These are phyloP conservation scores for Lentinula guzmanii DNA, from an alignment of 768 basidiomycete species.

Conservation along the genomic window DNA sequence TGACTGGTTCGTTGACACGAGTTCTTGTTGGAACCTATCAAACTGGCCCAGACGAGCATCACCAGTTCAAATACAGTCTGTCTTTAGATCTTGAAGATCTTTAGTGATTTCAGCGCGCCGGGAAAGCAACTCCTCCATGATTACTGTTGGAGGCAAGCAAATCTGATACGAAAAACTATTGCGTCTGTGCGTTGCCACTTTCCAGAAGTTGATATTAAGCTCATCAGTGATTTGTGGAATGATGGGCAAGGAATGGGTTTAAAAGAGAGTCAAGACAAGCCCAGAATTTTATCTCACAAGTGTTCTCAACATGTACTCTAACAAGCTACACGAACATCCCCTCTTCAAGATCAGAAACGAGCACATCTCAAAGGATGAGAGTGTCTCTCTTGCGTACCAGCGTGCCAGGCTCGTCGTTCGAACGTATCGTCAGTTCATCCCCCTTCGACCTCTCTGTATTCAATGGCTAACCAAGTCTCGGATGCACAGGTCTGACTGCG, in stretches of 20 bases:
- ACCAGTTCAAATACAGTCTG: no score
- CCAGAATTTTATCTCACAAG: neutral
- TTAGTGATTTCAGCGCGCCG: neutral
- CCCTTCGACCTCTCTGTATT: neutral
- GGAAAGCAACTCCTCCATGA: neutral
- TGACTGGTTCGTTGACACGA: neutral
- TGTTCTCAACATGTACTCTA: slow-evolving; percentile 22
- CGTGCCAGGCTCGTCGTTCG: slow-evolving; percentile 43
- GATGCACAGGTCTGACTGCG: slow-evolving; percentile 30
- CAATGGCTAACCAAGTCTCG: slow-evolving; percentile 1
- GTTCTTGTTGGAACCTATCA: neutral
- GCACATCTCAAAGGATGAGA: slow-evolving; percentile 38
- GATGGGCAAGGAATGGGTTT: neutral
- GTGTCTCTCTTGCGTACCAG: slow-evolving; percentile 43
- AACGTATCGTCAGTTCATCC: slow-evolving; percentile 35
- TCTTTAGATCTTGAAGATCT: neutral
- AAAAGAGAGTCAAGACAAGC: neutral
- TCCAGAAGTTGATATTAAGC: neutral
- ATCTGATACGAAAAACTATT: neutral
- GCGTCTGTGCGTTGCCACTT: neutral
- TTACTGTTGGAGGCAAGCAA: neutral
- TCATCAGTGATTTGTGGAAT: neutral
- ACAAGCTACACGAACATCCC: slow-evolving; percentile 35
- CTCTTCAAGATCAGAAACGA: slow-evolving; percentile 40
- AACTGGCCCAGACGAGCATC: neutral